Percentiles rank a stretch among this genome's conserved stretches.
These are phyloP conservation scores for Pythium guiyangense DNA, from an alignment of 352 stramenopile species.

Conservation along the genomic window DNA sequence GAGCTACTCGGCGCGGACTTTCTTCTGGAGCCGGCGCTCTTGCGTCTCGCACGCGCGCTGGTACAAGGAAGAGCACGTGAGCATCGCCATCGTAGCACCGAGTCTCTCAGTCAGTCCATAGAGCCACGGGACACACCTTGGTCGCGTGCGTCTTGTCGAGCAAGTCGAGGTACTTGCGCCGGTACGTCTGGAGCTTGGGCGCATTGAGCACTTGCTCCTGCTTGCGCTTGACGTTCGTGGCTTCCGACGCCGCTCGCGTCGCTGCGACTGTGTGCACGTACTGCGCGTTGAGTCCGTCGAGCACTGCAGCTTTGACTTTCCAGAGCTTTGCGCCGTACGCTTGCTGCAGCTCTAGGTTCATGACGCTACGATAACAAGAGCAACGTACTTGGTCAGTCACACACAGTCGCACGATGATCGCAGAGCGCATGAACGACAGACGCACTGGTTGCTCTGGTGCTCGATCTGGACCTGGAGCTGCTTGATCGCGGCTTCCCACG, in stretches of 20 bases:
- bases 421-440: background rate
- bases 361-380: slow-evolving; percentile 22
- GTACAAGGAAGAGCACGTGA: background rate
- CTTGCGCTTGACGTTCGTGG: slow-evolving; percentile 59
- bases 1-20: slow-evolving; percentile 15
- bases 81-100: background rate
- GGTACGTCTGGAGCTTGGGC: slow-evolving; percentile 49
- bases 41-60: slow-evolving; percentile 25
- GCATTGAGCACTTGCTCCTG: slow-evolving; percentile 67
- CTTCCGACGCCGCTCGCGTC: slow-evolving; percentile 31
- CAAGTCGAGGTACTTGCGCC: slow-evolving; percentile 53
- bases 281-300: slow-evolving; percentile 63
- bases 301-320: slow-evolving; percentile 53
- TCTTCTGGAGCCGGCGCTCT: slow-evolving; percentile 16
- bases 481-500: slow-evolving; percentile 53
- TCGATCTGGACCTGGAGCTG: slow-evolving; percentile 51
- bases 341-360: slow-evolving; percentile 76
- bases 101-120: background rate
- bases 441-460: slow-evolving; percentile 52
- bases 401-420: background rate
- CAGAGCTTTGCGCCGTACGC: slow-evolving; percentile 63
- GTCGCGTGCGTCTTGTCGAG: slow-evolving; percentile 63
- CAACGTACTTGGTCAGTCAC: background rate
- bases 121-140: slow-evolving; percentile 34
- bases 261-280: slow-evolving; percentile 37